Conservation (phyloP, 2,329 filamentous ascomycete species). For the Aspergillus ustus region DNA sequence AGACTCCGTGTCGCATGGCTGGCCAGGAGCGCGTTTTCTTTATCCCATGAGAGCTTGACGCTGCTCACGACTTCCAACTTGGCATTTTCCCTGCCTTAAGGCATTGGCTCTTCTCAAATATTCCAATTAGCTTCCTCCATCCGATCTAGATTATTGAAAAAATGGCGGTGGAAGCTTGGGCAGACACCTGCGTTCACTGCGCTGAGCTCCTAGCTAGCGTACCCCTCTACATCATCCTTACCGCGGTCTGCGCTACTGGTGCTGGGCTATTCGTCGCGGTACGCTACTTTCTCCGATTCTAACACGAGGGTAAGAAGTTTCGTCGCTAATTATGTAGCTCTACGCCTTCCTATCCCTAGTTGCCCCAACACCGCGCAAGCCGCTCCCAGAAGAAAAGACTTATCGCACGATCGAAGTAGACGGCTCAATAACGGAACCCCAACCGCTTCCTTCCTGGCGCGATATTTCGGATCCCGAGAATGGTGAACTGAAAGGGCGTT, state of each 20-base stretch:
- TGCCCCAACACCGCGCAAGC: conserved; percentile 77
- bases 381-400: conserved; percentile 78
- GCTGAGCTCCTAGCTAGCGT: conserved; percentile 33
- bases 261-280: conserved; percentile 41
- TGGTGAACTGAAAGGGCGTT: conserved; percentile 49
- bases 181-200: conserved; percentile 39
- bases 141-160: conserved; percentile 4
- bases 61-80: conserved; percentile 11
- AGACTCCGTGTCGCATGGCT: conserved; percentile 30
- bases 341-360: conserved; percentile 73
- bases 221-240: conserved; percentile 35
- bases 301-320: neutral
- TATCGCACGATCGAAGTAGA: conserved; percentile 76
- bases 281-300: conserved; percentile 25
- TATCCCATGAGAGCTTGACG: conserved; percentile 25
- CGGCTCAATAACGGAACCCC: conserved; percentile 59
- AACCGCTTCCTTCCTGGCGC: conserved; percentile 81
- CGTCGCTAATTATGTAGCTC: conserved; percentile 50
- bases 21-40: conserved; percentile 28
- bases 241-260: conserved; percentile 33
- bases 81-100: neutral
- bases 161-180: conserved; percentile 36
- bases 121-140: neutral
- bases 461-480: conserved; percentile 72
- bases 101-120: neutral